These are phyloP conservation scores for Nemophila menziesii DNA, from an alignment of 257 asterid species.

Conservation along the genomic window DNA sequence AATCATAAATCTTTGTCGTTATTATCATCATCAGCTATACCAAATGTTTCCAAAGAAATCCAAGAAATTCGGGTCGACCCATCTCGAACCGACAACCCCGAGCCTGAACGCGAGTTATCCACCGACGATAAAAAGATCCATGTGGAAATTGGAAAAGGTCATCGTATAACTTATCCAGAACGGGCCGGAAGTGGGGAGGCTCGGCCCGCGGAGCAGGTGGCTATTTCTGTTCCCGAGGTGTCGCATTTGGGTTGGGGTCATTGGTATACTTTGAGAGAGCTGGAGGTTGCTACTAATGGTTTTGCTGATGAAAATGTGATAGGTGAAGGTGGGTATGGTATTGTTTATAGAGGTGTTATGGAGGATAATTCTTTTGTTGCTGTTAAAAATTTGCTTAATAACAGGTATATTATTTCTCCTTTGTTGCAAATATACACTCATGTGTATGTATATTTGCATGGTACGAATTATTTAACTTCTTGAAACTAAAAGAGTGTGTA, in stretches of 20 bases:
- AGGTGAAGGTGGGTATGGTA: constrained; percentile 95
- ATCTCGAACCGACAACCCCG: constrained; percentile 24
- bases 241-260: constrained; percentile 97
- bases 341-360: constrained; percentile 63
- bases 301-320: constrained; percentile 78
- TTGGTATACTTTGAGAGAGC: constrained; percentile 89
- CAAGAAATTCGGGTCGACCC: constrained; percentile 63
- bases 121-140: constrained; percentile 29
- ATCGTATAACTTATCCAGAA: constrained; percentile 38
- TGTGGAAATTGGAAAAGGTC: constrained; percentile 52
- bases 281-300: constrained; percentile 49
- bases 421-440: constrained; percentile 5
- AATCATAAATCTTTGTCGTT: neutral
- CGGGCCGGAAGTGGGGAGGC: constrained; percentile 40
- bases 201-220: constrained; percentile 24
- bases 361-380: constrained; percentile 53
- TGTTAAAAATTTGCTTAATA: constrained; percentile 80
- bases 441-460: constrained; percentile 7
- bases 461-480: neutral
- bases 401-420: constrained; percentile 36
- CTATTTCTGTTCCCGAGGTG: constrained; percentile 55
- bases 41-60: constrained; percentile 59
- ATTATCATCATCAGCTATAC: constrained; percentile 20
- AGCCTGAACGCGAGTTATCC: constrained; percentile 16
- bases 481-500: neutral